Conservation (phyloP, 2,329 filamentous ascomycete genomes). For the Balansia obtecta region DNA sequence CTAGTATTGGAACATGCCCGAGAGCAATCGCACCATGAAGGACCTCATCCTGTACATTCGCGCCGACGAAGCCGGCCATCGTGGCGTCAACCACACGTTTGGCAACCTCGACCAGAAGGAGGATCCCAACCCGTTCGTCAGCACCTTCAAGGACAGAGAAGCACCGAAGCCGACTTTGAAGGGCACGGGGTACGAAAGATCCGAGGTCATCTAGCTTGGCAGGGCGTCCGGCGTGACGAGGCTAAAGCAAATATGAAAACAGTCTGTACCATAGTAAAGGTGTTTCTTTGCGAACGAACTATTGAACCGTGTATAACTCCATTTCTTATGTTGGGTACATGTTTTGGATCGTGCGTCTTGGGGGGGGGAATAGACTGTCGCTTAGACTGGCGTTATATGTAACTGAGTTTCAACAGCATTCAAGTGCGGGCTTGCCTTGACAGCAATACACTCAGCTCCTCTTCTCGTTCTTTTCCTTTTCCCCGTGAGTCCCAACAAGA, state of each 20-base stretch:
- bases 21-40: conserved; percentile 68
- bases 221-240: not conserved
- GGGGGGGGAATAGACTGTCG: too few relatives aligned
- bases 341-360: too few relatives aligned
- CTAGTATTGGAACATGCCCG: conserved; percentile 85
- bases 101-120: conserved; percentile 73
- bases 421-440: too few relatives aligned
- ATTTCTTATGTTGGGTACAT: too few relatives aligned
- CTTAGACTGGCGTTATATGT: too few relatives aligned
- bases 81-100: conserved; percentile 93
- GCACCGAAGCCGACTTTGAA: conserved; percentile 54
- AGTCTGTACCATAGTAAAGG: not conserved
- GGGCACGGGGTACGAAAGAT: conserved; percentile 68
- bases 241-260: not conserved
- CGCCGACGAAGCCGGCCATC: conserved; percentile 78
- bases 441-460: too few relatives aligned
- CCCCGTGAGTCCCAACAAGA: not conserved
- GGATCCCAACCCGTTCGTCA: conserved; percentile 89
- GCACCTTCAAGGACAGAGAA: conserved; percentile 59
- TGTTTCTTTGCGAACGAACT: not conserved
- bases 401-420: too few relatives aligned
- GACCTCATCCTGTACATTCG: conserved; percentile 82
- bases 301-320: too few relatives aligned
- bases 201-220: conserved; percentile 53
- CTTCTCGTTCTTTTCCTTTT: too few relatives aligned